Base-by-base conservation (phyloP, 805 yeast species). In the Saccharomyces paradoxus region DNA sequence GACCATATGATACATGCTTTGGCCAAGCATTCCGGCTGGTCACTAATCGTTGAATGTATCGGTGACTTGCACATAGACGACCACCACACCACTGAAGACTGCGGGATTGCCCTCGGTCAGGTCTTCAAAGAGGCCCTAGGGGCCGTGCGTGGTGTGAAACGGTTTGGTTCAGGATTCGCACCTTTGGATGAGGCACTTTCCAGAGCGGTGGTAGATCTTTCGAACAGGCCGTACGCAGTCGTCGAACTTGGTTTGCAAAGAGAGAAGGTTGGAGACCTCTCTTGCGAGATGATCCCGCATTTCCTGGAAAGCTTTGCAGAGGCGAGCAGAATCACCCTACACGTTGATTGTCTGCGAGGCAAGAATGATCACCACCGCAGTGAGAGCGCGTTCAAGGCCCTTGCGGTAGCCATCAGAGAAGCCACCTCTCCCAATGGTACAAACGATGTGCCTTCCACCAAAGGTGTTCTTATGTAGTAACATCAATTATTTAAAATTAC, bases 261-360 rank as follows among this genome's bases (percentile, higher is more conserved):
- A 60, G 99, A 94, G 69, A 90, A 86, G 69, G 83, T 94, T 62
- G 99, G 99, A 52, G 96, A 88, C 65, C 77, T 94, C 52, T 82
- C 90, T 41, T 82, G 94, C 65, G 99, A 94, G 74, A 94, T 94
- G 99, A 86, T 94, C 59, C 97, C 97, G n/a, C 99, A 94, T 70
- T 91, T 94, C 50, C 69, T 94, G 58, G 96, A 90, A 71, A 86
- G 96, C 63, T 94, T 94, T 75, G 97, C 98, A 2, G 89, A 87
- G 64, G 88, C 87, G 46, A 96, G 97, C 0, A 86, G 86, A 56
- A 79, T 94, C 53, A 94, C 99, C 1, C 66, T 94, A 65, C 99
- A 94, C 66, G 96, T 94, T 37, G 99, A 94, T 72, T 89, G 96
- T 70, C 67, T 94, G 55, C 78, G 97, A 61, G 99, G 99, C 0